Conservation (phyloP, 2,329 filamentous ascomycete species). For the Fonsecaea monophora region DNA sequence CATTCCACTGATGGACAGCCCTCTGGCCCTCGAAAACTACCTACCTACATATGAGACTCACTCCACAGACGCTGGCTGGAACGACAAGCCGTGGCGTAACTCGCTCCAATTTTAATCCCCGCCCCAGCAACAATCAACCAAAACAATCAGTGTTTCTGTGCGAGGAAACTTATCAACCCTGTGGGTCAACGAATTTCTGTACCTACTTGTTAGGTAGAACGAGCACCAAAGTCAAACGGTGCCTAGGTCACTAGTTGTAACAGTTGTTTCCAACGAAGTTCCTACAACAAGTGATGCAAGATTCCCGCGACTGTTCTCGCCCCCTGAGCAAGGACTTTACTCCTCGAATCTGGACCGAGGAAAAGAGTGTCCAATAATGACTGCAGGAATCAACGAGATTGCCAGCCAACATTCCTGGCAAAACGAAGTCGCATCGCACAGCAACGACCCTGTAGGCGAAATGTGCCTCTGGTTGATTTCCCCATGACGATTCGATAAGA, state of each 20-base stretch:
- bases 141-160: constrained; percentile 4
- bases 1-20: neutral
- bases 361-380: neutral
- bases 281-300: neutral
- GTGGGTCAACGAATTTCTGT: constrained; percentile 10
- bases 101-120: constrained; percentile 14
- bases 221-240: constrained; percentile 20
- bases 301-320: constrained; percentile 23
- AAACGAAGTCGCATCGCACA: constrained; percentile 16
- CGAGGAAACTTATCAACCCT: neutral
- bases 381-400: constrained; percentile 24
- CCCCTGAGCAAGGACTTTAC: constrained; percentile 23
- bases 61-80: neutral
- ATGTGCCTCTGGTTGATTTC: constrained; percentile 14
- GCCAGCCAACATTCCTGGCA: constrained; percentile 36
- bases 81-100: constrained; percentile 1
- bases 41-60: neutral
- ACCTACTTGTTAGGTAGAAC: neutral
- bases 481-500: constrained; percentile 28
- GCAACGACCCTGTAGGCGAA: constrained; percentile 20
- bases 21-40: neutral
- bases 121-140: constrained; percentile 17
- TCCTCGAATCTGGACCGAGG: constrained; percentile 1
- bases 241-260: neutral
- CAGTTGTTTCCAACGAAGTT: neutral